Percentiles rank a stretch among this genome's conserved stretches.
These are phyloP conservation scores for Colletotrichum lindemuthianum DNA, from an alignment of 2,329 filamentous ascomycete species.

Conservation along the genomic window DNA sequence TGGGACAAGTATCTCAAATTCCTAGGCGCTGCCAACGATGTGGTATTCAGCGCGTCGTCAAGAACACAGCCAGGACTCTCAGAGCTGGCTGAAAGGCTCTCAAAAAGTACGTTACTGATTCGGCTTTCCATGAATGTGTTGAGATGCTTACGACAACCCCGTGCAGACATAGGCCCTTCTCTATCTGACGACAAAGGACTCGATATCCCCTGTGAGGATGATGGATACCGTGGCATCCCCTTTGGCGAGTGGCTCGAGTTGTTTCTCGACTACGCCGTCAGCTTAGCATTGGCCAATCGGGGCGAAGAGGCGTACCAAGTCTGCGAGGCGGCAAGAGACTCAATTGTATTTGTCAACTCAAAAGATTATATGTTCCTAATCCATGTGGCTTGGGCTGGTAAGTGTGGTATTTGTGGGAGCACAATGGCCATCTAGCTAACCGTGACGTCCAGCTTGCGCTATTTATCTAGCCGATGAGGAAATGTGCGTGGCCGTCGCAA, in stretches of 20 bases:
- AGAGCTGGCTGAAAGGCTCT: conserved; percentile 64
- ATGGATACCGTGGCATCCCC: conserved; percentile 76
- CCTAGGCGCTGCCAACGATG: conserved; percentile 50
- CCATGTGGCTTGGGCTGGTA: conserved; percentile 80
- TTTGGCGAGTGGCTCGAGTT: conserved; percentile 90
- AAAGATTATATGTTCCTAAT: conserved; percentile 76
- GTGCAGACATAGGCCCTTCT: conserved; percentile 46
- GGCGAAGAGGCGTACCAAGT: conserved; percentile 80
- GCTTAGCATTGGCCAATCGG: conserved; percentile 74
- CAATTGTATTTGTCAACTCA: conserved; percentile 82
- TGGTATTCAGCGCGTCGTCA: conserved; percentile 35
- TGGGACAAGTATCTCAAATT: conserved; percentile 74
- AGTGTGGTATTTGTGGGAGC: not conserved
- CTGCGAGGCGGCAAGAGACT: conserved; percentile 80
- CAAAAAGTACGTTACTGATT: conserved; percentile 56
- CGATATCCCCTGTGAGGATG: conserved; percentile 49
- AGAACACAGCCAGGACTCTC: conserved; percentile 40
- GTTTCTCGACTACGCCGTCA: conserved; percentile 87
- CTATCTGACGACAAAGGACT: conserved; percentile 33
- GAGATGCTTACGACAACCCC: conserved; percentile 1
- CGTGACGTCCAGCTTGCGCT: conserved; percentile 72
- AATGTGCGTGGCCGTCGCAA: conserved; percentile 75
- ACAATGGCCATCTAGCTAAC: conserved; percentile 25
- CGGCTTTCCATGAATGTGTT: not conserved
- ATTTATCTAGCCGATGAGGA: conserved; percentile 84